phyloP scores from a whole-genome alignment of 1,284 basidiomycete genomes.

The Austroboletus novae-zelandiae region DNA sequence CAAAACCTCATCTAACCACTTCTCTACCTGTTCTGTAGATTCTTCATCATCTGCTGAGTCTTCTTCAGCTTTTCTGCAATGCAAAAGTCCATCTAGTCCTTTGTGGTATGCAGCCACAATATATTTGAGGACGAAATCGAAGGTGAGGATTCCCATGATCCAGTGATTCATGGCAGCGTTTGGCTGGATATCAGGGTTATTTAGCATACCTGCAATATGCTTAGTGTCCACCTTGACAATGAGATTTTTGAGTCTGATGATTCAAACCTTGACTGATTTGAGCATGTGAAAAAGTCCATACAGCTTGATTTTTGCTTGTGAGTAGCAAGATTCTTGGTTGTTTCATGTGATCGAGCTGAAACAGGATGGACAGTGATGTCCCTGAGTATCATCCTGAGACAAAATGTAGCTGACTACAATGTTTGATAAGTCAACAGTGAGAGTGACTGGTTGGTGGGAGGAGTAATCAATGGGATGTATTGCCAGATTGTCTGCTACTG shows the following conservation, averaged over 20 bases:
- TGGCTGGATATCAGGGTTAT: constrained; percentile 16
- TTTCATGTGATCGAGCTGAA: constrained; percentile 39
- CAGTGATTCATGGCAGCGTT: constrained; percentile 39
- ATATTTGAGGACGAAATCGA: too few relatives aligned
- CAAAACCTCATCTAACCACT: neutral
- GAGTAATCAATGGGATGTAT: too few relatives aligned
- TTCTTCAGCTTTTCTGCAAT: neutral
- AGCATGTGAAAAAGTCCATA: constrained; percentile 37
- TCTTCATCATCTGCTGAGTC: neutral
- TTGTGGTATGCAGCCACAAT: too few relatives aligned
- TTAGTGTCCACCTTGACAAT: neutral
- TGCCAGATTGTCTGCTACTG: too few relatives aligned
- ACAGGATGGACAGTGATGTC: too few relatives aligned
- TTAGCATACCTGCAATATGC: constrained; percentile 6
- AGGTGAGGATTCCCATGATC: constrained; percentile 37
- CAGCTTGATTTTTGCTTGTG: constrained; percentile 41
- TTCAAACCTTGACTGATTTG: neutral
- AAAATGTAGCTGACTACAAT: constrained; percentile 35
- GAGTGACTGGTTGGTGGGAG: too few relatives aligned
- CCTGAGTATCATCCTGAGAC: too few relatives aligned
- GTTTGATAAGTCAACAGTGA: constrained; percentile 37
- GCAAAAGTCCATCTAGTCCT: neutral
- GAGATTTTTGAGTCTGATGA: neutral
- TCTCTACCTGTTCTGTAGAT: neutral
- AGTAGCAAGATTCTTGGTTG: constrained; percentile 35